Evolutionary conservation across 257 asterid species (phyloP).

Genomic region (Rehmannia glutinosa): DNA sequence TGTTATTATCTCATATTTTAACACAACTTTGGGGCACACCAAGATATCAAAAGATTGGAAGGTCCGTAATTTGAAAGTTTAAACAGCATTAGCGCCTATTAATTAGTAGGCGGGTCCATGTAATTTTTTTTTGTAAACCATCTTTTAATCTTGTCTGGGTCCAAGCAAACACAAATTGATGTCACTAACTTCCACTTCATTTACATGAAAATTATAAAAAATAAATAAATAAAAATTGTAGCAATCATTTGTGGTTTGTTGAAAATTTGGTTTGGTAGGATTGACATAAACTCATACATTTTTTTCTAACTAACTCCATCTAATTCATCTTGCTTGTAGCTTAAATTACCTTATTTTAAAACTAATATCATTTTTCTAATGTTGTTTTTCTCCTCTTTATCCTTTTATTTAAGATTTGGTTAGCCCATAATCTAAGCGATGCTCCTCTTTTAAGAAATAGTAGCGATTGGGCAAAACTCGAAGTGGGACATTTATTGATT

Average conservation of each 20-base stretch:
- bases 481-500: conserved; percentile 1
- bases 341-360: conserved; percentile 5
- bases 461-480: not conserved
- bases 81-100: conserved; percentile 24
- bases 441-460: not conserved
- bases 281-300: not conserved
- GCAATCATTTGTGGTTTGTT: conserved; percentile 15
- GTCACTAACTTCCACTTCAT: conserved; percentile 2
- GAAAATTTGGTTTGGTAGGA: conserved; percentile 24
- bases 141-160: not conserved
- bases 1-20: too few species aligned
- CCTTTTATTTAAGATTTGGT: not conserved
- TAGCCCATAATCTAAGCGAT: conserved; percentile 14
- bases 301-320: conserved; percentile 11
- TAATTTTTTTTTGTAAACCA: too few species aligned
- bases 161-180: not conserved
- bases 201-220: too few species aligned
- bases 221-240: too few species aligned
- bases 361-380: not conserved
- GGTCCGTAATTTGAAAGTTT: not conserved
- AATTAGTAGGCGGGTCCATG: not conserved
- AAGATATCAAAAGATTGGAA: too few species aligned
- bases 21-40: too few species aligned
- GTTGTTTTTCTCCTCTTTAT: not conserved
- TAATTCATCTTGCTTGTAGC: conserved; percentile 10